These are phyloP conservation scores for Omphalotus guepiniiformis DNA, from an alignment of 768 basidiomycete species.

Conservation along the genomic window DNA sequence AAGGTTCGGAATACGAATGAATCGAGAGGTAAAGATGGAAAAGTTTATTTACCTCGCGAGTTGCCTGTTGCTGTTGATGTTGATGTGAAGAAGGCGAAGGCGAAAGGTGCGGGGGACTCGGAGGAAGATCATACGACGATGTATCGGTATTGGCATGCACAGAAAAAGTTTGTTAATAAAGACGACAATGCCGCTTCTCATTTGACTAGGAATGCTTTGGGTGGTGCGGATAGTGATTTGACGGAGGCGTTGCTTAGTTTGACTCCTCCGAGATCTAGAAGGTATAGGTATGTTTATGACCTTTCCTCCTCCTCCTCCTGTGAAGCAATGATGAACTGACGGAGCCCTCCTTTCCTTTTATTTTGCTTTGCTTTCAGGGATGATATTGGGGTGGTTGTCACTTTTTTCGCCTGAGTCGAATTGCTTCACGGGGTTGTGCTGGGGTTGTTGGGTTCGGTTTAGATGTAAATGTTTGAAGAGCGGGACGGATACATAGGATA, in stretches of 20 bases:
- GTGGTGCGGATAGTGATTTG: conserved; percentile 44
- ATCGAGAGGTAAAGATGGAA: too few relatives aligned
- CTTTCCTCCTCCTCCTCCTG: too few relatives aligned
- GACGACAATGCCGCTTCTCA: conserved; percentile 47
- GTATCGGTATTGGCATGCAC: conserved; percentile 31
- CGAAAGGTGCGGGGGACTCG: too few relatives aligned
- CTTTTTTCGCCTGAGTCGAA: too few relatives aligned
- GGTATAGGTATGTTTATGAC: conserved; percentile 29
- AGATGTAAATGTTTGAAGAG: too few relatives aligned
- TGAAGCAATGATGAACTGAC: not conserved
- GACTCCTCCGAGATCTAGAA: conserved; percentile 31
- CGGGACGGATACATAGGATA: too few relatives aligned
- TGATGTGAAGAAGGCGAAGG: conserved; percentile 8
- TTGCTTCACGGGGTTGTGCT: too few relatives aligned
- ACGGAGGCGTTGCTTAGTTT: conserved; percentile 35
- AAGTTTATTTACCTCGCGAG: conserved; percentile 7
- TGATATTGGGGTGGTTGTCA: not conserved
- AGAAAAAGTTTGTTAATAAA: conserved; percentile 36
- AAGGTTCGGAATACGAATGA: not conserved
- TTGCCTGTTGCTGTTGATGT: conserved; percentile 13
- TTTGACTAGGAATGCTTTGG: conserved; percentile 50
- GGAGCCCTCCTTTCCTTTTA: not conserved
- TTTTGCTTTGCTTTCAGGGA: not conserved
- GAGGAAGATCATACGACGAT: conserved; percentile 28
- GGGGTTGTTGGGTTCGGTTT: too few relatives aligned